phyloP scores from a whole-genome alignment of 2,329 filamentous ascomycete species.

The Trichoderma hamatum region DNA sequence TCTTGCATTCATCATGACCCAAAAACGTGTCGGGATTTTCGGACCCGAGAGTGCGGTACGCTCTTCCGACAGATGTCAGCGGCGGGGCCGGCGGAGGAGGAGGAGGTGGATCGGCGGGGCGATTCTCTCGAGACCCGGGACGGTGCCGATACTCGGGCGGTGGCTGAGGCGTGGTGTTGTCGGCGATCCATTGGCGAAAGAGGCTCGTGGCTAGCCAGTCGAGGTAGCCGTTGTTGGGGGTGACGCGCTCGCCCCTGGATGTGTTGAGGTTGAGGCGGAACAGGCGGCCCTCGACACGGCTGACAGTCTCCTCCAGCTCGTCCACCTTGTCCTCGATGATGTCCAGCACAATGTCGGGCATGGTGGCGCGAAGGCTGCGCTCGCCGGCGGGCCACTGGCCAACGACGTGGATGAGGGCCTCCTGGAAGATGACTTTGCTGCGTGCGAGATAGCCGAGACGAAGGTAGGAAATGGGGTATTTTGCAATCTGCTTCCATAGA shows the following conservation, averaged over 20 bases:
- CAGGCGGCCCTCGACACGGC: conserved; percentile 76
- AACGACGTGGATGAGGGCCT: conserved; percentile 90
- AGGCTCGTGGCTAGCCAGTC: conserved; percentile 88
- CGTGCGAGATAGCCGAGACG: conserved; percentile 85
- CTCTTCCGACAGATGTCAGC: conserved; percentile 65
- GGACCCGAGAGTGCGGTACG: conserved; percentile 77
- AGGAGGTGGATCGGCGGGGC: conserved; percentile 39
- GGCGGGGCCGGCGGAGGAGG: conserved; percentile 49
- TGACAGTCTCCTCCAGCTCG: conserved; percentile 81
- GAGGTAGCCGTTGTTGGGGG: conserved; percentile 76
- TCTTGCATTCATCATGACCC: conserved; percentile 83
- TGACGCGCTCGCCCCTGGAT: conserved; percentile 78
- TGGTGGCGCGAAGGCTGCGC: conserved; percentile 71
- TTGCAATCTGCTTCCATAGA: conserved; percentile 94
- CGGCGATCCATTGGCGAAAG: conserved; percentile 91
- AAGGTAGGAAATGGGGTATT: conserved; percentile 90
- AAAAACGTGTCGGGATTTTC: conserved; percentile 66
- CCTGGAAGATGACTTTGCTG: conserved; percentile 80
- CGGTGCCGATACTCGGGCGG: conserved; percentile 38
- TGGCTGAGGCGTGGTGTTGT: conserved; percentile 77
- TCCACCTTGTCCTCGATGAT: conserved; percentile 95
- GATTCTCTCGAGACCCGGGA: conserved; percentile 37
- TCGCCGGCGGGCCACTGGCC: conserved; percentile 88
- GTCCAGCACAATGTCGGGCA: conserved; percentile 78
- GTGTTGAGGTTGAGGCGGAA: conserved; percentile 82